phyloP scores from a whole-genome alignment of 2,329 filamentous ascomycete genomes.

The Clathrospora elynae region DNA sequence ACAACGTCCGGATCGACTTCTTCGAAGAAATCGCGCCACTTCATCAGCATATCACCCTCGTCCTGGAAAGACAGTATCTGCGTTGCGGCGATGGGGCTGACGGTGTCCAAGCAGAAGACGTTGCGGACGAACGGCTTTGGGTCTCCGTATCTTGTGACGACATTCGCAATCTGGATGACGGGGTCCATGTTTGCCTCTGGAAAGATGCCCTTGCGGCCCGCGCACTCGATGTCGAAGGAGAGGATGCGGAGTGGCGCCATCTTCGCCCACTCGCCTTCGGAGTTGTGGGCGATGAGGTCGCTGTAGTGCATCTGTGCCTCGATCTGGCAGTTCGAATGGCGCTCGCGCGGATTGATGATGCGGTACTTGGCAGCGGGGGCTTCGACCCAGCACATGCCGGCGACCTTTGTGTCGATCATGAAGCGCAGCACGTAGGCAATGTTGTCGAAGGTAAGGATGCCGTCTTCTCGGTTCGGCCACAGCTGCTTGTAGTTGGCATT shows the following conservation, averaged over 20 bases:
- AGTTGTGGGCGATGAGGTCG: slow-evolving; percentile 83
- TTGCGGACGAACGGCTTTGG: slow-evolving; percentile 95
- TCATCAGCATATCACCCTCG: slow-evolving; percentile 88
- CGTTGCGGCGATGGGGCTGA: slow-evolving; percentile 91
- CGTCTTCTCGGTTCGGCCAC: slow-evolving; percentile 69
- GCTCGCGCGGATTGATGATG: slow-evolving; percentile 67
- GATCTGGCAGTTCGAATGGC: slow-evolving; percentile 94
- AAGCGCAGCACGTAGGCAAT: slow-evolving; percentile 94
- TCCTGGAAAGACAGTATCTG: slow-evolving; percentile 82
- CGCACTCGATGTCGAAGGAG: slow-evolving; percentile 98
- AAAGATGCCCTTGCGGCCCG: slow-evolving; percentile 95
- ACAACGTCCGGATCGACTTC: slow-evolving; percentile 95
- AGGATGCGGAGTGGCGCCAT: slow-evolving; percentile 92
- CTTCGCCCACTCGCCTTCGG: slow-evolving; percentile 95
- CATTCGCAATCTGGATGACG: slow-evolving; percentile 96
- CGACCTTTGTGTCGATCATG: slow-evolving; percentile 95
- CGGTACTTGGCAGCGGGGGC: slow-evolving; percentile 75
- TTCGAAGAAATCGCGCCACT: slow-evolving; percentile 88
- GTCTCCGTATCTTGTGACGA: slow-evolving; percentile 93
- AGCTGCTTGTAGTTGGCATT: slow-evolving; percentile 87
- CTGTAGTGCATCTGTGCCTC: slow-evolving; percentile 84
- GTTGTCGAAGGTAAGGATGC: slow-evolving; percentile 90
- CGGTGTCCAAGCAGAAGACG: slow-evolving; percentile 92
- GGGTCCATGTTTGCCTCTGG: slow-evolving; percentile 90
- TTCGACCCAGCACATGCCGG: slow-evolving; percentile 98